Percentiles rank a stretch among this genome's conserved stretches.
These are phyloP conservation scores for Claviceps cyperi DNA, from an alignment of 2,329 filamentous ascomycete species.

Conservation along the genomic window DNA sequence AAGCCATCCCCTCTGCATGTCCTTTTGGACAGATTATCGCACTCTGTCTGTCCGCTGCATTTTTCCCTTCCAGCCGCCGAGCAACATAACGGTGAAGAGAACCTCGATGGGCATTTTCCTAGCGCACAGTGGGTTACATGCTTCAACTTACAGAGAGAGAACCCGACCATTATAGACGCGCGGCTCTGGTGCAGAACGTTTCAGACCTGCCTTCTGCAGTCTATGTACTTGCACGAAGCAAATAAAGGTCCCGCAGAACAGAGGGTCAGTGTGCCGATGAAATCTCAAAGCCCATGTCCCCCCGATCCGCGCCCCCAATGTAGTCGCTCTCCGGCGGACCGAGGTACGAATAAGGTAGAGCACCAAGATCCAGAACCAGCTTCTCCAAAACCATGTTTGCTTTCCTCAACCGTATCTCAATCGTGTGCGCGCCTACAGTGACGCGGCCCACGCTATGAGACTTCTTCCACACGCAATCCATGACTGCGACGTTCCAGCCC, in stretches of 20 bases:
- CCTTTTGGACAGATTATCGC: too few relatives aligned
- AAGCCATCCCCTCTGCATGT: too few relatives aligned
- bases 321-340: slow-evolving; percentile 19
- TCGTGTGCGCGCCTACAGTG: slow-evolving; percentile 13
- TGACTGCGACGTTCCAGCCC: slow-evolving; percentile 33
- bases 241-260: background rate
- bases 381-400: slow-evolving; percentile 24
- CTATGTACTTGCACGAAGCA: too few relatives aligned
- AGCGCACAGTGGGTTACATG: too few relatives aligned
- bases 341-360: slow-evolving; percentile 20
- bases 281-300: slow-evolving; percentile 2
- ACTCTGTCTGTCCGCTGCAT: too few relatives aligned
- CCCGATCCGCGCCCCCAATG: slow-evolving; percentile 2
- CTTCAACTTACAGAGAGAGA: too few relatives aligned
- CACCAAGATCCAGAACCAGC: slow-evolving; percentile 19
- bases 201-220: too few relatives aligned
- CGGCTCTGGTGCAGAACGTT: too few relatives aligned
- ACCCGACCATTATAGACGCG: too few relatives aligned
- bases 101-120: too few relatives aligned
- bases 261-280: background rate
- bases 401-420: slow-evolving; percentile 17
- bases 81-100: too few relatives aligned
- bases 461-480: slow-evolving; percentile 34
- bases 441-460: slow-evolving; percentile 16
- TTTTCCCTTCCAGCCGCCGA: too few relatives aligned